phyloP scores from a whole-genome alignment of 805 yeast species.

The Isabelozyma gotoi region DNA sequence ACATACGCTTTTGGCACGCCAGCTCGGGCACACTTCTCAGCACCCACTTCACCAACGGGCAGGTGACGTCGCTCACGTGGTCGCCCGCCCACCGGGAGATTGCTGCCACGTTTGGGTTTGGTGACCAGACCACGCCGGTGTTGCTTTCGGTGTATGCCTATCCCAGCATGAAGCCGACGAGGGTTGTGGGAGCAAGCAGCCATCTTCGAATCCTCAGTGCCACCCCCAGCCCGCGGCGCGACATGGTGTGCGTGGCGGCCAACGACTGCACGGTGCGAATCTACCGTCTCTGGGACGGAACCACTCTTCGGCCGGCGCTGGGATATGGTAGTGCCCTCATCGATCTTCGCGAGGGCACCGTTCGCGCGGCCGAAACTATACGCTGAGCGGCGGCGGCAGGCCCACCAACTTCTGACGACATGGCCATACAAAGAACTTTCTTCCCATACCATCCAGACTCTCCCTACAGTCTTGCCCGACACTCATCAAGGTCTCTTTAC shows the following conservation, averaged over 20 bases:
- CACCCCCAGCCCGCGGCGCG: slow-evolving; percentile 62
- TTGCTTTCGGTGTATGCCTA: slow-evolving; percentile 64
- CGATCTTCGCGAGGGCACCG: neutral
- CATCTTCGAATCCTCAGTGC: slow-evolving; percentile 66
- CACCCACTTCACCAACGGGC: slow-evolving; percentile 60
- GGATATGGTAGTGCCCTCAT: neutral
- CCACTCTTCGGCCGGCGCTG: neutral
- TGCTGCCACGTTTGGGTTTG: slow-evolving; percentile 81
- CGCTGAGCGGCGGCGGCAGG: neutral
- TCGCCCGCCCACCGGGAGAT: slow-evolving; percentile 61
- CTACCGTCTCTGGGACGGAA: neutral
- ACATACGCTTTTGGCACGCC: slow-evolving; percentile 86
- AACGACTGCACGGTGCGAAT: slow-evolving; percentile 1
- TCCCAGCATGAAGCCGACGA: slow-evolving; percentile 55
- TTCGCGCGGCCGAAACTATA: neutral
- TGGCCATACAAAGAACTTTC: too few relatives aligned
- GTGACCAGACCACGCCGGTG: slow-evolving; percentile 49
- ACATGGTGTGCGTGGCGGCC: slow-evolving; percentile 64
- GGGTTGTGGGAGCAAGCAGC: slow-evolving; percentile 49
- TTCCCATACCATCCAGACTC: too few relatives aligned
- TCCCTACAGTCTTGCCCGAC: too few relatives aligned
- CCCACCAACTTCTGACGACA: too few relatives aligned
- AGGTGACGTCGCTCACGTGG: slow-evolving; percentile 81
- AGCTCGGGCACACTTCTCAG: slow-evolving; percentile 69
- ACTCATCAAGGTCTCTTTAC: too few relatives aligned